Percentiles rank a stretch among this genome's conserved stretches.
Evolutionary conservation across 2,329 filamentous ascomycete species (phyloP).

Genomic region (Ilyonectria mors-panacis): DNA sequence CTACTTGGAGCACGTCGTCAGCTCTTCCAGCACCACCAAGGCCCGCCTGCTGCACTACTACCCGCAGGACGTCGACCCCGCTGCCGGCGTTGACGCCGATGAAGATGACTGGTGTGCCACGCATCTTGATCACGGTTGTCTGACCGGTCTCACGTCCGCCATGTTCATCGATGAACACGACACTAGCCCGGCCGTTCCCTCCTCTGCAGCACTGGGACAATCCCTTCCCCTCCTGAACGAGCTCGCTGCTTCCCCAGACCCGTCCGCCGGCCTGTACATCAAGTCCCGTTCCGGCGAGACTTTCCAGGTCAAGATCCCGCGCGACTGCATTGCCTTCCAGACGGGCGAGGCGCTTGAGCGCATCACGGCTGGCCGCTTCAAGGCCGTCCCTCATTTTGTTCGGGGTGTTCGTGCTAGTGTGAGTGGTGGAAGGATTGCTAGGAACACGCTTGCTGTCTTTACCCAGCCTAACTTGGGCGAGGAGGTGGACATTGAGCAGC

Average conservation of each 20-base stretch:
- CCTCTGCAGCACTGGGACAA: slow-evolving; percentile 35
- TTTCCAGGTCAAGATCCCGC: slow-evolving; percentile 93
- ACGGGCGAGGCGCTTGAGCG: slow-evolving; percentile 92
- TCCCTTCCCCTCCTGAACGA: slow-evolving; percentile 73
- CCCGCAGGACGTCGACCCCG: slow-evolving; percentile 67
- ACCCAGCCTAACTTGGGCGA: slow-evolving; percentile 95
- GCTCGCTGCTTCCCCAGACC: slow-evolving; percentile 83
- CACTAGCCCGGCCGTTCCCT: slow-evolving; percentile 54
- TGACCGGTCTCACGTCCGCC: slow-evolving; percentile 93
- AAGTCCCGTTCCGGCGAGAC: slow-evolving; percentile 85
- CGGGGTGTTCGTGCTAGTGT: slow-evolving; percentile 76
- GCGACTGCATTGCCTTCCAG: slow-evolving; percentile 94
- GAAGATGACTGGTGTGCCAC: slow-evolving; percentile 97
- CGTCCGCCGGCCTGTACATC: slow-evolving; percentile 92
- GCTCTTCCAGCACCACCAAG: slow-evolving; percentile 89
- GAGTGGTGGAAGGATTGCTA: slow-evolving; percentile 70
- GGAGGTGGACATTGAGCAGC: slow-evolving; percentile 78
- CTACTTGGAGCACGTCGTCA: slow-evolving; percentile 90
- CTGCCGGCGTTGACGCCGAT: slow-evolving; percentile 55
- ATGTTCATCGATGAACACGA: slow-evolving; percentile 92
- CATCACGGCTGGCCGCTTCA: slow-evolving; percentile 92
- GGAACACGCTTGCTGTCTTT: slow-evolving; percentile 95
- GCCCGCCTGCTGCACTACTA: slow-evolving; percentile 95
- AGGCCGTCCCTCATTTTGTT: slow-evolving; percentile 96
- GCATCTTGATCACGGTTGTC: slow-evolving; percentile 91